phyloP scores from a whole-genome alignment of 2,329 filamentous ascomycete genomes.

The Saccharata proteae region DNA sequence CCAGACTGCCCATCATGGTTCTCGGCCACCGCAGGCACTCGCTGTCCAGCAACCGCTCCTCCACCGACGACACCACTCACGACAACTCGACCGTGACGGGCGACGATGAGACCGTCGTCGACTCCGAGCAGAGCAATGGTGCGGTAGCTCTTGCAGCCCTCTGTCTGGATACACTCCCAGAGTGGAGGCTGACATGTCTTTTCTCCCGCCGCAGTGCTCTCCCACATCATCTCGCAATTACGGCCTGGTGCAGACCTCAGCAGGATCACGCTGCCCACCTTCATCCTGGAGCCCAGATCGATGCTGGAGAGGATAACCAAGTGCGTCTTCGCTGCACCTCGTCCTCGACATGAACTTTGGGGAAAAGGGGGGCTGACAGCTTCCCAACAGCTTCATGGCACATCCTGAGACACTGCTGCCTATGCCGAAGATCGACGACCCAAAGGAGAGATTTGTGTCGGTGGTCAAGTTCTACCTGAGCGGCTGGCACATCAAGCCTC shows the following conservation, averaged over 20 bases:
- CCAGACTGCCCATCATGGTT: constrained; percentile 36
- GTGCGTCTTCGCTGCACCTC: constrained; percentile 38
- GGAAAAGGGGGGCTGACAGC: constrained; percentile 13
- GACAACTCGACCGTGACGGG: constrained; percentile 25
- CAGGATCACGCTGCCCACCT: constrained; percentile 87
- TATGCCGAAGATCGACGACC: constrained; percentile 79
- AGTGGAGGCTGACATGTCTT: neutral
- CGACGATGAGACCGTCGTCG: constrained; percentile 67
- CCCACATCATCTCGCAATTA: constrained; percentile 93
- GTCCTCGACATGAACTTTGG: no score
- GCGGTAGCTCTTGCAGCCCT: constrained; percentile 22
- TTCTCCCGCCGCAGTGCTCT: constrained; percentile 53
- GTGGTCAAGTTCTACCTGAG: constrained; percentile 98
- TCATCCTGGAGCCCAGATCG: constrained; percentile 92
- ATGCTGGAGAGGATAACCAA: constrained; percentile 99
- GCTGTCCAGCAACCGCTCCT: constrained; percentile 27
- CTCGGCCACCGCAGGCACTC: constrained; percentile 38
- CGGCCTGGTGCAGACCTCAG: constrained; percentile 91
- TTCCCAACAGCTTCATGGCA: constrained; percentile 76
- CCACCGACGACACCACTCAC: constrained; percentile 28
- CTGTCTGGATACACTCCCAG: neutral
- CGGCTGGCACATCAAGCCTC: constrained; percentile 97
- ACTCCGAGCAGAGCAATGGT: constrained; percentile 92
- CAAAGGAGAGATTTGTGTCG: constrained; percentile 76
- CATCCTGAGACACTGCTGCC: constrained; percentile 90